phyloP scores from a whole-genome alignment of 768 basidiomycete genomes.

The Dioszegia hungarica region DNA sequence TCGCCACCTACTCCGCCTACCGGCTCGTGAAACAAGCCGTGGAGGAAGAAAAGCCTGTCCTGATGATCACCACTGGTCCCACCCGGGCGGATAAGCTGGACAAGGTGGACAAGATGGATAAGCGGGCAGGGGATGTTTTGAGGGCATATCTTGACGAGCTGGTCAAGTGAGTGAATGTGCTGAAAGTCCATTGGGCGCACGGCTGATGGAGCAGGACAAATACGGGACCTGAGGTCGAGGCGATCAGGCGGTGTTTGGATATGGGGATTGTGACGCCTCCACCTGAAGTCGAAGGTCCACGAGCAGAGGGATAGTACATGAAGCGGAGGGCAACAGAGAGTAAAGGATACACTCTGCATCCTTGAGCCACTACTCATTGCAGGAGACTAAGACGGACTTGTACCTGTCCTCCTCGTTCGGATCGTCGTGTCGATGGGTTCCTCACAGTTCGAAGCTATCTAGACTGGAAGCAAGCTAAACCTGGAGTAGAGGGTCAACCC shows the following conservation, averaged over 20 bases:
- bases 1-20: conserved; percentile 90
- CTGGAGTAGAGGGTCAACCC: no score
- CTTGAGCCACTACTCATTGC: not conserved
- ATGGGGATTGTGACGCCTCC: conserved; percentile 36
- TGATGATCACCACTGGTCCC: conserved; percentile 82
- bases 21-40: conserved; percentile 75
- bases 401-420: no score
- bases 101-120: conserved; percentile 73
- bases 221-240: conserved; percentile 32
- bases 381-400: no score
- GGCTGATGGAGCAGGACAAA: conserved; percentile 30
- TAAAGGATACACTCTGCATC: not conserved
- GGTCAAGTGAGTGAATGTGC: conserved; percentile 26
- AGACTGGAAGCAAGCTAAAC: no score
- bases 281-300: conserved; percentile 41
- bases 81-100: conserved; percentile 66
- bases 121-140: conserved; percentile 68
- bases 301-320: conserved; percentile 41
- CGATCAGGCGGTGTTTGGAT: conserved; percentile 31
- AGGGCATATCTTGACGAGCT: conserved; percentile 54
- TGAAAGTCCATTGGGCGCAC: not conserved
- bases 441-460: no score
- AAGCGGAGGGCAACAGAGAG: not conserved
- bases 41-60: conserved; percentile 67
- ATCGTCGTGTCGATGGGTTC: no score